These are phyloP conservation scores for Trametes sp. DNA, from an alignment of 1,284 basidiomycete species.

Conservation along the genomic window DNA sequence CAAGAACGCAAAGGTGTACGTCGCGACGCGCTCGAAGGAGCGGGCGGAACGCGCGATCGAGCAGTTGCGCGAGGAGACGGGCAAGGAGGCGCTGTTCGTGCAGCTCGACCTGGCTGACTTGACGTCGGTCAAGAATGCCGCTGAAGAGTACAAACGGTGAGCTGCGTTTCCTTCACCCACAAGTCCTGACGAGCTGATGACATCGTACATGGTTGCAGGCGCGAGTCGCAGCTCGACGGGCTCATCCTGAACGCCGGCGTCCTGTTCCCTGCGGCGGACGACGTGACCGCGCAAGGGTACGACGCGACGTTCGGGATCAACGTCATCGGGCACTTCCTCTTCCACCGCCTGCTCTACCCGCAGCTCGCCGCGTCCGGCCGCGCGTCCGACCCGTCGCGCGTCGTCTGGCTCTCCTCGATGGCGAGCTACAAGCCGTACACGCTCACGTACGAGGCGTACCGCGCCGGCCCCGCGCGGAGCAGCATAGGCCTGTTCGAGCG, in stretches of 20 bases:
- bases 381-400: constrained; percentile 9
- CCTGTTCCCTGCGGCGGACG: constrained; percentile 54
- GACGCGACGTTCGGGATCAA: constrained; percentile 72
- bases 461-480: constrained; percentile 9
- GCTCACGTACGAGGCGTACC: constrained; percentile 18
- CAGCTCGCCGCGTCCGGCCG: background rate
- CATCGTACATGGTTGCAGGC: constrained; percentile 28
- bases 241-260: constrained; percentile 56
- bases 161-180: background rate
- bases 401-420: constrained; percentile 23
- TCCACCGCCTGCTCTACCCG: constrained; percentile 21
- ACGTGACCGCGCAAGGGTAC: constrained; percentile 60
- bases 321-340: constrained; percentile 48
- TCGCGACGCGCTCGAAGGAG: constrained; percentile 52
- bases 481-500: constrained; percentile 1
- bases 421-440: constrained; percentile 8
- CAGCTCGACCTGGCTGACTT: constrained; percentile 59
- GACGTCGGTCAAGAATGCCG: constrained; percentile 47
- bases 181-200: no score
- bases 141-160: constrained; percentile 47
- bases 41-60: constrained; percentile 54
- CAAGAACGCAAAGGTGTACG: constrained; percentile 59
- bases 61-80: constrained; percentile 45
- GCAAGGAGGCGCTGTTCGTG: constrained; percentile 51
- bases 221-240: constrained; percentile 46